These are phyloP conservation scores for Alternaria tenuissima DNA, from an alignment of 2,329 filamentous ascomycete genomes.

Conservation along the genomic window DNA sequence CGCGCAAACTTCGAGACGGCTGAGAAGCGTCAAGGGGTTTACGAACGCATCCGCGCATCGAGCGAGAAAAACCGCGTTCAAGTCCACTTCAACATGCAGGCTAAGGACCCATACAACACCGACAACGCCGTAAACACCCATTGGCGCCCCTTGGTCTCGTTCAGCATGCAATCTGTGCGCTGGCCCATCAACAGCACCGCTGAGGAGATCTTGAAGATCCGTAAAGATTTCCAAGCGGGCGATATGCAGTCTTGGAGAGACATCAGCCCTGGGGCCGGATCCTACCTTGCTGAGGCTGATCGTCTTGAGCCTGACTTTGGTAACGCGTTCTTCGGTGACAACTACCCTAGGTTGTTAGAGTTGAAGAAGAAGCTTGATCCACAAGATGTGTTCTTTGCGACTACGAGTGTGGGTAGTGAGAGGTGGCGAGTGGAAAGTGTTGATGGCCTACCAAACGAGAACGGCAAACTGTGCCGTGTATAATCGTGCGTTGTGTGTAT, in stretches of 20 bases:
- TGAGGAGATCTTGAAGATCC: slow-evolving; percentile 33
- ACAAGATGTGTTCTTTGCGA: slow-evolving; percentile 45
- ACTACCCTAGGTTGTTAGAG: slow-evolving; percentile 41
- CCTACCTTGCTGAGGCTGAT: slow-evolving; percentile 45
- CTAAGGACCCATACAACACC: slow-evolving; percentile 36
- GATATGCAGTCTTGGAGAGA: slow-evolving; percentile 47
- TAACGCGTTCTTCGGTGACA: slow-evolving; percentile 42
- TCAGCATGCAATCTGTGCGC: slow-evolving; percentile 43
- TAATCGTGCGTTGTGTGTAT: neutral
- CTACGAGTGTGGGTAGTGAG: slow-evolving; percentile 46
- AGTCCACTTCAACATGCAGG: slow-evolving; percentile 49
- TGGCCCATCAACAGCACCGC: slow-evolving; percentile 44
- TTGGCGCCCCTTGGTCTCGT: slow-evolving; percentile 37
- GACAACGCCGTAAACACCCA: slow-evolving; percentile 46
- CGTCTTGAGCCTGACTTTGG: slow-evolving; percentile 46
- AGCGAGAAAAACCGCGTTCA: slow-evolving; percentile 47
- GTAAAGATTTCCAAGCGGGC: slow-evolving; percentile 36
- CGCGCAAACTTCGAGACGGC: slow-evolving; percentile 44
- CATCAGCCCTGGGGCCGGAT: slow-evolving; percentile 40
- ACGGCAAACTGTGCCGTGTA: slow-evolving; percentile 47
- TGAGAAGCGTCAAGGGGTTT: slow-evolving; percentile 44
- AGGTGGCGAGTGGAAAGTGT: slow-evolving; percentile 46
- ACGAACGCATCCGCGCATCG: slow-evolving; percentile 37
- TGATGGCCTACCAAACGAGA: slow-evolving; percentile 47
- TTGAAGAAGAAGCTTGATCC: slow-evolving; percentile 47